Base-by-base conservation (phyloP, 495 filamentous ascomycete species). In the Glutinoglossum americanum region DNA sequence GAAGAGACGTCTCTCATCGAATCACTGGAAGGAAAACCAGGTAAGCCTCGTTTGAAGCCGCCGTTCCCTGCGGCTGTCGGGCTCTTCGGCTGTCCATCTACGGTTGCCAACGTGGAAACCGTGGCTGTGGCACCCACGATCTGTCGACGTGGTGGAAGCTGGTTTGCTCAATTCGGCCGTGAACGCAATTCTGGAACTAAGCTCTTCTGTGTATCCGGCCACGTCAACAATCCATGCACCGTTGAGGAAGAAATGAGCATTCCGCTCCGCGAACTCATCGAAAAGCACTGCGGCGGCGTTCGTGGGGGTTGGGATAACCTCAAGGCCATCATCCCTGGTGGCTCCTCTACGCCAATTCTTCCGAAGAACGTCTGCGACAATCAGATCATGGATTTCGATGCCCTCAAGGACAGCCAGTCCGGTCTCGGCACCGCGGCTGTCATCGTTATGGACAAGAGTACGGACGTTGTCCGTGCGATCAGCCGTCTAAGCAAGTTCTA, bases 191-290 rank as follows among this genome's bases (percentile, higher is more conserved):
- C 82, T 57, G 92, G 92, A 67, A 98, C 92, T 48, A 98, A 98
- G 76, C 81, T 98, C 37, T 98, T 84, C 80, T 95, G 89, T 73
- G 96, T 98, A 71, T 95, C 89, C 37, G 92, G 92, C 26, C 87
- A 97, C 70, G 92, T 98, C 74, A 97, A 97, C 79, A 93, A 97
- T 75, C 92, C 92, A 54, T 84, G 78, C 69, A 97, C 93, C 9
- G 90, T 98, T 49, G 92, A 98, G 69, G 92, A 98, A 71, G 90
- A 97, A 72, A 98, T 98, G 92, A 88, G 83, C 62, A 97, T 97
- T 61, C 81, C 92, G 9, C 76, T 98, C 54, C 80, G 83, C 35
- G 92, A 98, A 68, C 80, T 98, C 57, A 96, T 98, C 63, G 92
- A 98, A 53, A 89, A 84, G 71, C 92, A 98, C 76, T 94, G 89